A percentile compares a stretch with the other conserved stretches of the same genome.
Conservation (phyloP, 257 asterid genomes). For the Verbascum thapsus region DNA sequence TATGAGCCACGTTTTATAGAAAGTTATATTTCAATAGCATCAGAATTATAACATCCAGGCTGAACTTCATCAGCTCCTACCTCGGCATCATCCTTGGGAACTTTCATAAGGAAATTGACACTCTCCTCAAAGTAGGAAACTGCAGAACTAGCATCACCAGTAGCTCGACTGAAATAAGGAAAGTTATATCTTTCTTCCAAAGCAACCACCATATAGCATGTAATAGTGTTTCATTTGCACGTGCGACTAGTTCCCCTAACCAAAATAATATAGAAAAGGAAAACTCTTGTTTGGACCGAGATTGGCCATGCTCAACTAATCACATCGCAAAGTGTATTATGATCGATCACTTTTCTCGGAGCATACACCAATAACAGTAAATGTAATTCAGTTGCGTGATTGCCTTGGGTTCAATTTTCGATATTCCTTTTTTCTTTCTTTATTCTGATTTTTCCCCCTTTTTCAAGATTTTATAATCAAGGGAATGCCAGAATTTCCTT, state of each 20-base stretch:
- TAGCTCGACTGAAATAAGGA: slow-evolving; percentile 62
- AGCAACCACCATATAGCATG: not conserved
- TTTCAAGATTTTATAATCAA: too few relatives aligned
- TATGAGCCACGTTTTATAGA: slow-evolving; percentile 1
- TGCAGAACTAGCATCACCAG: slow-evolving; percentile 85
- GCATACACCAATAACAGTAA: too few relatives aligned
- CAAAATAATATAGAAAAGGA: not conserved
- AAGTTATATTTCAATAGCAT: slow-evolving; percentile 14
- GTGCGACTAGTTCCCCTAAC: not conserved
- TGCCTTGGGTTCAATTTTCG: too few relatives aligned
- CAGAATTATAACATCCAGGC: slow-evolving; percentile 1
- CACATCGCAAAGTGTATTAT: too few relatives aligned
- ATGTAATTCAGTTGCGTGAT: too few relatives aligned
- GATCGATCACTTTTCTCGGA: too few relatives aligned
- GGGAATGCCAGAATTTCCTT: too few relatives aligned
- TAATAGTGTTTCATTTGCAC: not conserved
- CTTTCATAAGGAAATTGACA: slow-evolving; percentile 67
- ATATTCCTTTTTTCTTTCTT: too few relatives aligned
- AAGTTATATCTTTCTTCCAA: slow-evolving; percentile 8
- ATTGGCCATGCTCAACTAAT: too few relatives aligned
- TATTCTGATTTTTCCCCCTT: too few relatives aligned
- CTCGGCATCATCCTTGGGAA: slow-evolving; percentile 80
- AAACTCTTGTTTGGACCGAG: not conserved
- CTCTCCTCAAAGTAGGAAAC: slow-evolving; percentile 87
- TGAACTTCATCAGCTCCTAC: slow-evolving; percentile 34